Percentiles rank a stretch among this genome's conserved stretches.
Evolutionary conservation across 768 basidiomycete genomes (phyloP).

Genomic region (Leccinum pellstonianum): DNA sequence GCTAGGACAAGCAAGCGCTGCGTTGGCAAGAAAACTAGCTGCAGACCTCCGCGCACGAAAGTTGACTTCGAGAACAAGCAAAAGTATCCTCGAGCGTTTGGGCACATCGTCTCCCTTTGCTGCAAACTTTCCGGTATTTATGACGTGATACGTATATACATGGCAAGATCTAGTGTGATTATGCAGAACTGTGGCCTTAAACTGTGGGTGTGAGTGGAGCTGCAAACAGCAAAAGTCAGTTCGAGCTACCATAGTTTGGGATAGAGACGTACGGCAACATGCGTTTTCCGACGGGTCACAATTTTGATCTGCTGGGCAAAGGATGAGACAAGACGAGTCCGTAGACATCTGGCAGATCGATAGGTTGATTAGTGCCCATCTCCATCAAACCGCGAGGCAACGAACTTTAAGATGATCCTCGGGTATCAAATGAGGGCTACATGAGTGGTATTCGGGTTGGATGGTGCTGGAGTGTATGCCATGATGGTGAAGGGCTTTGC

Average conservation of each 20-base stretch:
- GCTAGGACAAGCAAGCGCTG: slow-evolving; percentile 61
- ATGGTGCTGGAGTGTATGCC: slow-evolving; percentile 96
- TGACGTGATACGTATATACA: slow-evolving; percentile 18
- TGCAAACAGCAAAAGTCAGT: slow-evolving; percentile 22
- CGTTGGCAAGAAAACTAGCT: slow-evolving; percentile 66
- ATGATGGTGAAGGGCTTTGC: slow-evolving; percentile 80
- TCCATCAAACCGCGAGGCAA: neutral
- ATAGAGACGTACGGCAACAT: slow-evolving; percentile 68
- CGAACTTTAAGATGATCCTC: slow-evolving; percentile 53
- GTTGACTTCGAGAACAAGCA: slow-evolving; percentile 47
- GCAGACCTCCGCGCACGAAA: slow-evolving; percentile 56
- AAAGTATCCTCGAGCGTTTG: slow-evolving; percentile 56
- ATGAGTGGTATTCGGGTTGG: slow-evolving; percentile 77
- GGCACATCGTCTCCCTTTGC: slow-evolving; percentile 63
- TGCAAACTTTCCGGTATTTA: slow-evolving; percentile 71
- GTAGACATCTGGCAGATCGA: slow-evolving; percentile 41
- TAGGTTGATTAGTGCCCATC: slow-evolving; percentile 1
- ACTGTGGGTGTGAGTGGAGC: slow-evolving; percentile 49
- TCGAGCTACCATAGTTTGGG: neutral
- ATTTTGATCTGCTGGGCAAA: slow-evolving; percentile 65
- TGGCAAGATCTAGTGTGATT: slow-evolving; percentile 30
- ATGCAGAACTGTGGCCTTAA: slow-evolving; percentile 27
- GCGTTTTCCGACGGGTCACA: slow-evolving; percentile 71
- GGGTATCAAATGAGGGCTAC: slow-evolving; percentile 33
- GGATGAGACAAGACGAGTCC: slow-evolving; percentile 64